Percentiles rank a stretch among this genome's conserved stretches.
Evolutionary conservation across 2,329 filamentous ascomycete genomes (phyloP).

Genomic region (Dactylellina drechsleri): DNA sequence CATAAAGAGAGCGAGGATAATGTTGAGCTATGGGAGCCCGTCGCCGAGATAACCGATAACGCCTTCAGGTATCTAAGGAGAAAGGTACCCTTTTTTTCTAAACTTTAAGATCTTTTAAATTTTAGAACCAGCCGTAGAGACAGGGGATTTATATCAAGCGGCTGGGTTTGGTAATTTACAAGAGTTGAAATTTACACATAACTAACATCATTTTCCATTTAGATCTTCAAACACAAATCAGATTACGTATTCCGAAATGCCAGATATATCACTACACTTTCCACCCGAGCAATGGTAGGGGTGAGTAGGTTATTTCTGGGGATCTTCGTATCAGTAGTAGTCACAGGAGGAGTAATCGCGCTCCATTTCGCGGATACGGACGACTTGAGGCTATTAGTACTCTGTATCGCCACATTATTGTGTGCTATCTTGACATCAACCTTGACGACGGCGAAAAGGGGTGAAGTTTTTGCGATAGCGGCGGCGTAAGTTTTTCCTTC

Average conservation of each 20-base stretch:
- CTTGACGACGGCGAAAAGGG: slow-evolving; percentile 39
- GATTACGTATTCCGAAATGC: slow-evolving; percentile 11
- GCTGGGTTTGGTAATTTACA: background rate
- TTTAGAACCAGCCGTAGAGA: too few species aligned
- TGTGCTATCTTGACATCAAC: slow-evolving; percentile 30
- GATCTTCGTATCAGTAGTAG: slow-evolving; percentile 5
- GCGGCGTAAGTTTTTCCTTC: slow-evolving; percentile 35
- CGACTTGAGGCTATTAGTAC: slow-evolving; percentile 12
- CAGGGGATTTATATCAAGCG: too few species aligned
- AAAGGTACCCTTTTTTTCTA: background rate
- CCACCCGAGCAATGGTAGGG: slow-evolving; percentile 17
- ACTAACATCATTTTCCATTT: background rate
- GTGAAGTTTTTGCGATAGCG: slow-evolving; percentile 38
- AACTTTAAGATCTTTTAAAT: background rate
- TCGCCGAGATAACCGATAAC: slow-evolving; percentile 11
- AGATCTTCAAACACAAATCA: slow-evolving; percentile 25
- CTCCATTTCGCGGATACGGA: slow-evolving; percentile 21
- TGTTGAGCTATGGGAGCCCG: slow-evolving; percentile 26
- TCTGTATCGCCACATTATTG: slow-evolving; percentile 16
- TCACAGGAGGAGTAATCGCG: slow-evolving; percentile 13
- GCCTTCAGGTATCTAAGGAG: background rate
- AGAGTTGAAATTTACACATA: background rate
- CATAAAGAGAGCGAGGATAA: slow-evolving; percentile 28
- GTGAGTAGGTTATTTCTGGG: slow-evolving; percentile 23
- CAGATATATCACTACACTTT: slow-evolving; percentile 11